phyloP scores from a whole-genome alignment of 1,139 yeast species.

The Meyerozyma carpophila region DNA sequence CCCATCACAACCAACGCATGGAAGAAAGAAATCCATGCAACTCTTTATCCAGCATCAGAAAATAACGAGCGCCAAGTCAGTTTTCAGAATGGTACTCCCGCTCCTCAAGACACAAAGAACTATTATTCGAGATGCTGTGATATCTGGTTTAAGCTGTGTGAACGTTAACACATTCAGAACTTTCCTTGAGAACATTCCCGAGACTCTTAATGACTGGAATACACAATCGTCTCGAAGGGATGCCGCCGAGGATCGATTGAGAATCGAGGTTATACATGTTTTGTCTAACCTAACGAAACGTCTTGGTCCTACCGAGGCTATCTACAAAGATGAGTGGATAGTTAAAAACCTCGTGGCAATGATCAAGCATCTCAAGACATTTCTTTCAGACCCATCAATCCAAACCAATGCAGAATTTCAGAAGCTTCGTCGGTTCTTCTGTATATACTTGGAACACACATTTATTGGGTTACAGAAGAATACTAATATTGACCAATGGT shows the following conservation, averaged over 20 bases:
- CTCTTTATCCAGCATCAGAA: constrained; percentile 83
- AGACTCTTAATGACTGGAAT: constrained; percentile 58
- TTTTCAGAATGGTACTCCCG: constrained; percentile 85
- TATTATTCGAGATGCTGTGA: constrained; percentile 77
- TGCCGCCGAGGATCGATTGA: constrained; percentile 42
- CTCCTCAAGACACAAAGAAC: constrained; percentile 67
- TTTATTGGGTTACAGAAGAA: constrained; percentile 45
- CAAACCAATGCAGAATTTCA: constrained; percentile 74
- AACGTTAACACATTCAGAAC: constrained; percentile 86
- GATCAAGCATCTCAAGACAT: constrained; percentile 58
- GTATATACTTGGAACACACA: constrained; percentile 69
- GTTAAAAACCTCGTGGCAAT: constrained; percentile 59
- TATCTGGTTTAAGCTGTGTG: constrained; percentile 80
- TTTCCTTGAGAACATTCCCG: constrained; percentile 71
- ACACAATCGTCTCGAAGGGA: constrained; percentile 28
- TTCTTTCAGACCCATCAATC: constrained; percentile 52
- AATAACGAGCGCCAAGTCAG: constrained; percentile 87
- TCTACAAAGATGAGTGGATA: constrained; percentile 66
- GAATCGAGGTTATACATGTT: constrained; percentile 77
- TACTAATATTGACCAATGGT: constrained; percentile 45
- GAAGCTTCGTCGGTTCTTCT: constrained; percentile 71
- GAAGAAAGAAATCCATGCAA: constrained; percentile 69
- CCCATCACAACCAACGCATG: constrained; percentile 56
- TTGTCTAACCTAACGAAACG: constrained; percentile 64
- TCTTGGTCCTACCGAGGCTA: constrained; percentile 46